These are phyloP conservation scores for Penicillium lividum DNA, from an alignment of 495 filamentous ascomycete species.

Conservation along the genomic window DNA sequence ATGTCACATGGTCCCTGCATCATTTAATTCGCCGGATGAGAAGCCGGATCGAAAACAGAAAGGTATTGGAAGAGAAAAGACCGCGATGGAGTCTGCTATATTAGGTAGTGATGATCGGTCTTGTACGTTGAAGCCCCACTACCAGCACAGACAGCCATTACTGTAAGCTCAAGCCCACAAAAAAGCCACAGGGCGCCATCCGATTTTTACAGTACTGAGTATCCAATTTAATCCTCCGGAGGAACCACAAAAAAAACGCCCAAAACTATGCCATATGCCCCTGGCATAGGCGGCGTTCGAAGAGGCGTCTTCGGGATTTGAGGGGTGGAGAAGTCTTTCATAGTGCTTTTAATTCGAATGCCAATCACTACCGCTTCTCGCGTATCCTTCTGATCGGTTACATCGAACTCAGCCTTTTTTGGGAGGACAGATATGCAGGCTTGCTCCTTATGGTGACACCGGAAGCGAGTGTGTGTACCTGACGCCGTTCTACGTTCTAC, in stretches of 20 bases:
- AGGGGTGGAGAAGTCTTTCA: background rate
- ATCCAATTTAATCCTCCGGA: background rate
- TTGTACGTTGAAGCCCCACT: background rate
- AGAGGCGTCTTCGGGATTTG: background rate
- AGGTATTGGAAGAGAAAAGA: background rate
- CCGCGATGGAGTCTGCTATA: background rate
- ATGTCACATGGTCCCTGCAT: background rate
- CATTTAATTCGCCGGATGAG: background rate
- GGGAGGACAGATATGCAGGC: background rate
- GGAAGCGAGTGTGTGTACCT: constrained; percentile 1
- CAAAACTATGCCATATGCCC: background rate
- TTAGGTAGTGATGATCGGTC: background rate
- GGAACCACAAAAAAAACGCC: background rate
- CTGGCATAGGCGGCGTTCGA: background rate
- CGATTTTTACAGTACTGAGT: background rate
- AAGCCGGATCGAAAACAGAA: background rate
- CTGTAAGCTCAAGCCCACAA: background rate
- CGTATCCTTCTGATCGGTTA: background rate
- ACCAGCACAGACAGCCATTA: background rate
- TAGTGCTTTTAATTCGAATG: background rate
- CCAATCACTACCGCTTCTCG: background rate
- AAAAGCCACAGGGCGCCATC: background rate
- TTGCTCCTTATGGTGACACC: background rate
- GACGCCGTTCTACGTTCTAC: background rate
- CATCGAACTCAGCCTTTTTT: background rate